Evolutionary conservation across 2,329 filamentous ascomycete genomes (phyloP).

Genomic region (Trichoderma polysporum): DNA sequence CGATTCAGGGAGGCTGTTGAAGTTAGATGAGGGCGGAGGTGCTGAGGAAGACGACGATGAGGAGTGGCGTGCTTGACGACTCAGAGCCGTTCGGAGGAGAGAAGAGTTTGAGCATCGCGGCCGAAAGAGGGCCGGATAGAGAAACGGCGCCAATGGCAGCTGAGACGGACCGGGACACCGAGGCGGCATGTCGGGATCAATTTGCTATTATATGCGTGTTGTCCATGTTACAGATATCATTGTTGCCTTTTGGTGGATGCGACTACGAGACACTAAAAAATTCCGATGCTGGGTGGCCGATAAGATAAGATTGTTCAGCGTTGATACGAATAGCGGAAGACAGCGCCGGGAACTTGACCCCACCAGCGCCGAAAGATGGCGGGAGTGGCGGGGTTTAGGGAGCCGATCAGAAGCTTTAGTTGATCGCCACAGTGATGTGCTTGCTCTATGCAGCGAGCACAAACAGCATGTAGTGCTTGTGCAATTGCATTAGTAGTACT

Average conservation of each 20-base stretch:
- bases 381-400: constrained; percentile 4
- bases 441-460: neutral
- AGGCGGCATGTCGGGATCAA: constrained; percentile 28
- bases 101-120: constrained; percentile 26
- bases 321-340: neutral
- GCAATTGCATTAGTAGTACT: neutral
- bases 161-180: constrained; percentile 27
- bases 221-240: neutral
- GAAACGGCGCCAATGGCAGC: constrained; percentile 40
- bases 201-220: neutral
- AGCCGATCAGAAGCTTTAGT: constrained; percentile 1
- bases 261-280: neutral
- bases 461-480: neutral
- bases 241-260: neutral
- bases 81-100: constrained; percentile 26
- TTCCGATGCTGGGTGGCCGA: neutral
- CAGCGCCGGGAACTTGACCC: constrained; percentile 2
- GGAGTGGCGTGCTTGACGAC: constrained; percentile 19
- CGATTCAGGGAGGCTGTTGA: constrained; percentile 42
- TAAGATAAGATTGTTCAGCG: constrained; percentile 12
- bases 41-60: constrained; percentile 23
- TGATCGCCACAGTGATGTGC: neutral
- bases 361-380: constrained; percentile 7
- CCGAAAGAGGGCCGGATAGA: constrained; percentile 50
- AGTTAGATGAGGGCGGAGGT: constrained; percentile 32